phyloP scores from a whole-genome alignment of 129 eudicot species.

The Flaveria sonorensis region DNA sequence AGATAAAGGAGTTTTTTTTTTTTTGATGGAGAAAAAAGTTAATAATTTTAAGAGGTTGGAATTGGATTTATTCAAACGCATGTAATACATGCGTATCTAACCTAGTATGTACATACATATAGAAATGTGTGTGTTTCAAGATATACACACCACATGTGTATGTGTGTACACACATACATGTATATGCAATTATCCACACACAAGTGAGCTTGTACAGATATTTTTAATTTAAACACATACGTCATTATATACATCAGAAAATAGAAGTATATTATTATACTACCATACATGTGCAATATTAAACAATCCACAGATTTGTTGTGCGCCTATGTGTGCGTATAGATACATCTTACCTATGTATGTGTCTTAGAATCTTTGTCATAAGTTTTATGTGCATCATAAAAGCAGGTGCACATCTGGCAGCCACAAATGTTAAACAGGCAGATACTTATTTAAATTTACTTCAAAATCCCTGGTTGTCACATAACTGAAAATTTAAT shows the following conservation, averaged over 20 bases:
- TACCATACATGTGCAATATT: background rate
- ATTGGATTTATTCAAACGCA: background rate
- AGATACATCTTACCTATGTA: background rate
- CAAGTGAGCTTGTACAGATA: background rate
- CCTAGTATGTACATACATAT: background rate
- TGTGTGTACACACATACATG: slow-evolving; percentile 1
- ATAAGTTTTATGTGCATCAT: background rate
- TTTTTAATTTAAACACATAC: background rate
- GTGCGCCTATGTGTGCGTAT: background rate
- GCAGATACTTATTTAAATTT: background rate
- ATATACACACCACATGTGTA: slow-evolving; percentile 6
- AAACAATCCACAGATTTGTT: background rate
- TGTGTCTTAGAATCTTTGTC: background rate
- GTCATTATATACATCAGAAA: background rate
- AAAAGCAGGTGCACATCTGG: slow-evolving; percentile 18
- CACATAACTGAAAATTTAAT: background rate
- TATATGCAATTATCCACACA: background rate
- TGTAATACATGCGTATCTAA: background rate
- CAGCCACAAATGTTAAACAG: no score
- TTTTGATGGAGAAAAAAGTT: no score
- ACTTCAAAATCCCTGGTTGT: background rate
- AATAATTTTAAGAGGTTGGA: no score
- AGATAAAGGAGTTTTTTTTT: no score
- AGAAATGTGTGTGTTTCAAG: background rate
- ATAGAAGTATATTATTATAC: background rate